A percentile compares a stretch with the other conserved stretches of the same genome.
Conservation (phyloP, 2,329 filamentous ascomycete genomes). For the Aspergillus flavus region DNA sequence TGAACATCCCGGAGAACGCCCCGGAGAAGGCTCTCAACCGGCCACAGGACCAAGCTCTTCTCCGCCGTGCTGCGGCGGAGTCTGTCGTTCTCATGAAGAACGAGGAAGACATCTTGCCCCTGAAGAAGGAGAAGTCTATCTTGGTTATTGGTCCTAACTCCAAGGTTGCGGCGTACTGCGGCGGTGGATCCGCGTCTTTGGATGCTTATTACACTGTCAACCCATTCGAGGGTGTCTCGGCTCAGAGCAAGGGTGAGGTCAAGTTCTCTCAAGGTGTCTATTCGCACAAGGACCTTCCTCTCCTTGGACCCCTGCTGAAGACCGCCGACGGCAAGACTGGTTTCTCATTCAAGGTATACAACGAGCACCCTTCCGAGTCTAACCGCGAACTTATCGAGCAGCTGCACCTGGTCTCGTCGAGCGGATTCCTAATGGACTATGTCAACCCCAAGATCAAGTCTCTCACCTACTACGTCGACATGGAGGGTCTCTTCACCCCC, state of each 20-base stretch:
- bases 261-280: constrained; percentile 64
- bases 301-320: constrained; percentile 57
- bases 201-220: constrained; percentile 49
- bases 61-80: constrained; percentile 68
- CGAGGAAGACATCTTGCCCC: constrained; percentile 63
- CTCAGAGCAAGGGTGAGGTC: constrained; percentile 39
- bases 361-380: constrained; percentile 55
- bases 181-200: constrained; percentile 66
- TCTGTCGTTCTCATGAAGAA: constrained; percentile 76
- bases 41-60: constrained; percentile 63
- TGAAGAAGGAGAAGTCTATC: constrained; percentile 49
- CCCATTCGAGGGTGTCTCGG: constrained; percentile 47
- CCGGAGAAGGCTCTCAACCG: constrained; percentile 60
- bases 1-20: constrained; percentile 58
- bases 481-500: constrained; percentile 63
- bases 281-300: constrained; percentile 65
- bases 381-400: constrained; percentile 57
- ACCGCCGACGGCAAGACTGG: constrained; percentile 58
- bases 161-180: constrained; percentile 53
- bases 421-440: constrained; percentile 57
- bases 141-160: constrained; percentile 60
- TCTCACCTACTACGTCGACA: constrained; percentile 60
- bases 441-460: constrained; percentile 57
- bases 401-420: constrained; percentile 47
- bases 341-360: constrained; percentile 65